These are phyloP conservation scores for Rhizopogon roseolus DNA, from an alignment of 768 basidiomycete genomes.

Conservation along the genomic window DNA sequence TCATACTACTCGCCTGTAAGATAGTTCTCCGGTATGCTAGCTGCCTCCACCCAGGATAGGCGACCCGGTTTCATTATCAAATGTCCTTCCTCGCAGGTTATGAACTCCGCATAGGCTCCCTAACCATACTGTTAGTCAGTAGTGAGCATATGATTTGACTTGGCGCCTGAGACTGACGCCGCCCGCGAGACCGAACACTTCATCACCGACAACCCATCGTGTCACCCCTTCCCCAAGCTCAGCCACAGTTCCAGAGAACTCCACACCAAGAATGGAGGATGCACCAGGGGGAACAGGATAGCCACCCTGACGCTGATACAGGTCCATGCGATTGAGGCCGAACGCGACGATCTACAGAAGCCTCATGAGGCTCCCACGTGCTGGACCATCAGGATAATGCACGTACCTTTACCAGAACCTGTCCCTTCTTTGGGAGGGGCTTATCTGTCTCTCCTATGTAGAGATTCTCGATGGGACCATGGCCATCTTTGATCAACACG, in stretches of 20 bases:
- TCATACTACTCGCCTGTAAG: slow-evolving; percentile 59
- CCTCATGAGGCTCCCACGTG: background rate
- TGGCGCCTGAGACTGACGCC: slow-evolving; percentile 50
- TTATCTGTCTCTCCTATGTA: slow-evolving; percentile 69
- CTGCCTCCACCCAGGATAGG: slow-evolving; percentile 81
- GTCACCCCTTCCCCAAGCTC: slow-evolving; percentile 47
- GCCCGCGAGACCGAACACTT: slow-evolving; percentile 73
- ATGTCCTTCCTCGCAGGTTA: slow-evolving; percentile 60
- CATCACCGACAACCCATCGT: slow-evolving; percentile 58
- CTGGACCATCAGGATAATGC: background rate
- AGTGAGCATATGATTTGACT: background rate
- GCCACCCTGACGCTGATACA: slow-evolving; percentile 62
- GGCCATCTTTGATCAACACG: slow-evolving; percentile 69
- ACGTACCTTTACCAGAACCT: slow-evolving; percentile 79
- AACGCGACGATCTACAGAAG: slow-evolving; percentile 64
- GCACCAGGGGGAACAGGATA: slow-evolving; percentile 79
- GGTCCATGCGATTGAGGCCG: slow-evolving; percentile 88
- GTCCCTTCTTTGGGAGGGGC: slow-evolving; percentile 49
- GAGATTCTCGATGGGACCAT: slow-evolving; percentile 72
- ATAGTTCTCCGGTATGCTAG: slow-evolving; percentile 84
- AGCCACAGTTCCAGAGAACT: slow-evolving; percentile 71
- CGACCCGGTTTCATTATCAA: slow-evolving; percentile 69
- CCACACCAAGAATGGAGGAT: slow-evolving; percentile 76
- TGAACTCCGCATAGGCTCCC: slow-evolving; percentile 92
- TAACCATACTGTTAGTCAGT: slow-evolving; percentile 21